phyloP scores from a whole-genome alignment of 164 flowering plant genomes.

The Hamamelis virginiana region DNA sequence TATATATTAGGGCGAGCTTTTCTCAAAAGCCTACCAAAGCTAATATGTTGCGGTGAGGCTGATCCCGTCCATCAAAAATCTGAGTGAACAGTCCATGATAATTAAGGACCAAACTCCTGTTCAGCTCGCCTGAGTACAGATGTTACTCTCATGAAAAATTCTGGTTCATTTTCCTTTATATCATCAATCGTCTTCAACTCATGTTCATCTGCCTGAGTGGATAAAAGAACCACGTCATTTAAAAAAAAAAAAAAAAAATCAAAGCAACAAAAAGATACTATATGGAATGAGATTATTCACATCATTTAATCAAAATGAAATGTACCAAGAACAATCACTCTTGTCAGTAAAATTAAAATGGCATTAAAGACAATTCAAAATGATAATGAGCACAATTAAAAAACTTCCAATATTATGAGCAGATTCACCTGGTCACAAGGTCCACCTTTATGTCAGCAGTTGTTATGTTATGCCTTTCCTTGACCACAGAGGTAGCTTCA shows the following conservation, averaged over 20 bases:
- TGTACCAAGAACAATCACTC: too few species aligned
- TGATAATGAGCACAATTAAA: too few species aligned
- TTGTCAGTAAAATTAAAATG: too few species aligned
- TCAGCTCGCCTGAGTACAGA: constrained; percentile 65
- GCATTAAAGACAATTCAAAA: too few species aligned
- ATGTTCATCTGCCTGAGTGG: constrained; percentile 79
- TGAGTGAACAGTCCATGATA: neutral
- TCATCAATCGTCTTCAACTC: constrained; percentile 67
- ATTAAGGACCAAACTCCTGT: constrained; percentile 49
- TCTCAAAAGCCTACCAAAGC: too few species aligned
- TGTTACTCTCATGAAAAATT: constrained; percentile 59
- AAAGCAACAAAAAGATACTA: too few species aligned
- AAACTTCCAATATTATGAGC: too few species aligned
- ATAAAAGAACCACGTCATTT: neutral
- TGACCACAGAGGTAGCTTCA: too few species aligned
- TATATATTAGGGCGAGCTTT: too few species aligned
- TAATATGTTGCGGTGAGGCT: neutral
- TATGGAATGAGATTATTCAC: neutral
- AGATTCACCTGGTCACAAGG: too few species aligned
- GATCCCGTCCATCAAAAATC: neutral
- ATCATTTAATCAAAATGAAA: neutral
- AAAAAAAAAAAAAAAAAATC: neutral
- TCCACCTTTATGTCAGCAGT: too few species aligned
- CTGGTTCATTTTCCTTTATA: constrained; percentile 69
- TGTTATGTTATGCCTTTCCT: too few species aligned